Conservation (phyloP, 352 stramenopile genomes). For the Lagenidium sp. region DNA sequence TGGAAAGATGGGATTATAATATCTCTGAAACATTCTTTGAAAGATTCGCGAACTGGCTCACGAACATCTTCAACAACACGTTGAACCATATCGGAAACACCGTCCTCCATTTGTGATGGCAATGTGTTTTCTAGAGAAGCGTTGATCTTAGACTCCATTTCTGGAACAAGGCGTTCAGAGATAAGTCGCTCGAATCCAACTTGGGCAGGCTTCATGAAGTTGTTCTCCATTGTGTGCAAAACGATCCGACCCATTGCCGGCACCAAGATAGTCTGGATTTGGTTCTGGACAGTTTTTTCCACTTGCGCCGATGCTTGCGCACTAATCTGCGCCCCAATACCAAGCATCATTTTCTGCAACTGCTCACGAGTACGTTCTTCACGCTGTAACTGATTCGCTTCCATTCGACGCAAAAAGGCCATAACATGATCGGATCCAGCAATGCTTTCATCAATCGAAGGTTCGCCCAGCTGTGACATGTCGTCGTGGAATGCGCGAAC, state of each 20-base stretch:
- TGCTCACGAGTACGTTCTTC: slow-evolving; percentile 68
- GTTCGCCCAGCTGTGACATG: slow-evolving; percentile 52
- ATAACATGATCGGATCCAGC: slow-evolving; percentile 51
- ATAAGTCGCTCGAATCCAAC: slow-evolving; percentile 74
- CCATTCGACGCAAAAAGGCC: slow-evolving; percentile 58
- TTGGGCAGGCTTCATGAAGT: slow-evolving; percentile 82
- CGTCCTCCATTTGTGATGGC: slow-evolving; percentile 47
- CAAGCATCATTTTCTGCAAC: slow-evolving; percentile 51
- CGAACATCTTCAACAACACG: slow-evolving; percentile 71
- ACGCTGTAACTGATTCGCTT: slow-evolving; percentile 49
- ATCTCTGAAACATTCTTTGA: slow-evolving; percentile 79
- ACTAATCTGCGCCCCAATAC: slow-evolving; percentile 43
- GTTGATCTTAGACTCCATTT: slow-evolving; percentile 68
- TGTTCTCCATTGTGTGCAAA: slow-evolving; percentile 85
- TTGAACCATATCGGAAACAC: slow-evolving; percentile 65
- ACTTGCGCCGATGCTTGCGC: slow-evolving; percentile 54
- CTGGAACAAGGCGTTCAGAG: slow-evolving; percentile 51
- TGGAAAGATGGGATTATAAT: slow-evolving; percentile 85
- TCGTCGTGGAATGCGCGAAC: slow-evolving; percentile 74
- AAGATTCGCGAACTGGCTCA: slow-evolving; percentile 73
- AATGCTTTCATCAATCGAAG: slow-evolving; percentile 56
- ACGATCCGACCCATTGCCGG: slow-evolving; percentile 82
- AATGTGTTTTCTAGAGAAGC: slow-evolving; percentile 44
- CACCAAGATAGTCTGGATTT: slow-evolving; percentile 73
- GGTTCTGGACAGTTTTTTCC: slow-evolving; percentile 79